Evolutionary conservation across 495 filamentous ascomycete species (phyloP), one percentile per base, ranked within the genome.

Genomic region (Saxophila tyrrhenica): DNA sequence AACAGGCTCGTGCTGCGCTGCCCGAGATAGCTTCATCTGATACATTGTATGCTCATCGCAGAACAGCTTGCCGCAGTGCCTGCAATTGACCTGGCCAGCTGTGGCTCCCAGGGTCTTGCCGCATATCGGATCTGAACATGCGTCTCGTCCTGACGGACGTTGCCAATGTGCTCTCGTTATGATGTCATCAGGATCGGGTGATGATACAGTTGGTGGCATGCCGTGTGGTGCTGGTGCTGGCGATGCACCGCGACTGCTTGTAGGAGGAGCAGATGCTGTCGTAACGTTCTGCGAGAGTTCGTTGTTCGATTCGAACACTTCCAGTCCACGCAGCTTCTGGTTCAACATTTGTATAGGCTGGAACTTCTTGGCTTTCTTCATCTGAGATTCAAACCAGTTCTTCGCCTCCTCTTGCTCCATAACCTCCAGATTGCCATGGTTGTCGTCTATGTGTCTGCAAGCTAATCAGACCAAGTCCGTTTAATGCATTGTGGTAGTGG

Each of bases 1-100:
- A 0, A 95, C 84, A 0, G 94, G 94, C 59, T 98, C 94, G 72
- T 94, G 88, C 57, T 83, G 78, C 2, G 94, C 92, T 3, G 88
- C 83, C 45, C 90, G 76, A 10, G 88, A 95, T 19, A 98, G 78
- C 75, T 92, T 96, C 86, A 97, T 97, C 71, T 97, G 90, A 62
- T 97, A 98, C 92, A 96, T 95, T 25, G 91, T 96, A 71, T 98
- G 94, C 59, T 94, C 87, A 65, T 97, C 91, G 69, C 92, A 98
- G 65, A 96, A 98, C 32, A 98, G 72, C 58, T 81, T 85, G 0
- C 92, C 92, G 58, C 92, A 98, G 50, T 87, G 85, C 51, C 92
- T 75, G 64, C 92, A 98, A 64, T 98, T 95, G 59, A 97, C 81
- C 55, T 76, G 86, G 16, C 91, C 89, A 58, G 84, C 88, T 20